Conservation (phyloP, 2,329 filamentous ascomycete species). For the Penicillium fuscoglaucum region DNA sequence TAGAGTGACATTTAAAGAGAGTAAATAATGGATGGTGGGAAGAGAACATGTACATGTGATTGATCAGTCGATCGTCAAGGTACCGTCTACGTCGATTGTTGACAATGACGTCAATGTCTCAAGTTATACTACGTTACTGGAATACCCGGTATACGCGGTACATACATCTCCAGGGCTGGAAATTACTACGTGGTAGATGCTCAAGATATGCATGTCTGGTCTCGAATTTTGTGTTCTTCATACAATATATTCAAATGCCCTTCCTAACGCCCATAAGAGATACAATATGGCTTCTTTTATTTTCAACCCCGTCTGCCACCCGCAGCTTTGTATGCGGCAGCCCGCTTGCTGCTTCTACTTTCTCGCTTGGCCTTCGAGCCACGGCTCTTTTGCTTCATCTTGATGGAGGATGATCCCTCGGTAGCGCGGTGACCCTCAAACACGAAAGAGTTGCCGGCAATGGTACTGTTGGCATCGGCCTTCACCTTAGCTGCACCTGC, state of each 20-base stretch:
- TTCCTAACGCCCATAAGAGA: slow-evolving; percentile 23
- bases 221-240: slow-evolving; percentile 4
- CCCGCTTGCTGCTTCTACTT: slow-evolving; percentile 44
- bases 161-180: background rate
- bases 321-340: slow-evolving; percentile 44
- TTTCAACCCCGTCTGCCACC: slow-evolving; percentile 34
- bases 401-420: slow-evolving; percentile 33
- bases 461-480: slow-evolving; percentile 27
- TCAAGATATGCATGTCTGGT: background rate
- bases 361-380: slow-evolving; percentile 44
- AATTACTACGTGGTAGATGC: background rate
- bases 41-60: background rate
- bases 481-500: slow-evolving; percentile 42
- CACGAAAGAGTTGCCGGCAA: slow-evolving; percentile 39
- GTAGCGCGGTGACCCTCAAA: slow-evolving; percentile 50
- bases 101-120: slow-evolving; percentile 6
- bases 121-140: background rate
- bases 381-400: slow-evolving; percentile 42
- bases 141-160: background rate
- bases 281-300: slow-evolving; percentile 14
- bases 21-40: background rate
- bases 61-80: background rate
- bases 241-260: slow-evolving; percentile 22
- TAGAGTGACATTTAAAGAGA: background rate
- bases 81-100: background rate